Base-by-base conservation (phyloP, 371 early-diverging fungal species). In the Actinomortierella ambigua region DNA sequence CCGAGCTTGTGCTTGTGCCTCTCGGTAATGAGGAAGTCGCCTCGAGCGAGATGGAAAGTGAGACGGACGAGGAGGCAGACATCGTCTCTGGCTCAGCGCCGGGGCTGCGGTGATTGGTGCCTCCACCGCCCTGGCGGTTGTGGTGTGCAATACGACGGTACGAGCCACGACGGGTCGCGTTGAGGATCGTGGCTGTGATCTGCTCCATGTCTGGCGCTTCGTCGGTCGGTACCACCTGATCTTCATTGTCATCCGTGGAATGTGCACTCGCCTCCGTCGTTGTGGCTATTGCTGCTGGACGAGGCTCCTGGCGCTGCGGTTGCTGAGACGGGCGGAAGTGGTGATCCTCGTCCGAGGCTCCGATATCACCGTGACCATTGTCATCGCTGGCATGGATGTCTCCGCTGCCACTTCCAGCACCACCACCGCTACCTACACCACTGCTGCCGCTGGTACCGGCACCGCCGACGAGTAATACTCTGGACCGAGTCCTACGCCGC, bases 101-200 rank as follows among this genome's bases (percentile, higher is more conserved):
- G 11, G 34, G 34, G 34, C 17, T 40, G 49, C 7, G 58, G 23
- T 41, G 58, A n/a, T 50, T 59, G 50, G 44, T 20, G 9, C 53
- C n/a, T n/a, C n/a, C n/a, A n/a, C n/a, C 26, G 4, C 58, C 58
- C 23, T 64, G 64, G 18, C 58, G 64, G 24, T 43, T 58, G 29
- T n/a, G n/a, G n/a, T 47, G 43, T 11, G 57, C 51, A 9, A 42
- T 41, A 0, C 64, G 58, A 26, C 50, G 64, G 18, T 64, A 53
- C 11, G 65, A 55, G 17, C 59, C 59, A 7, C 46, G 55, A 13
- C 58, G 50, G 2, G 67, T 63, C 13, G 52, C 57, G 4, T 26
- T 39, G 48, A 63, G 56, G 18, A 57, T 53, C 11, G 61, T 52
- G 7, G 57, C 55, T 0, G 64, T 55, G 43, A 54, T 60, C 26